Conservation (phyloP, 2,329 filamentous ascomycete genomes). For the Exutisphaerella laricina region DNA sequence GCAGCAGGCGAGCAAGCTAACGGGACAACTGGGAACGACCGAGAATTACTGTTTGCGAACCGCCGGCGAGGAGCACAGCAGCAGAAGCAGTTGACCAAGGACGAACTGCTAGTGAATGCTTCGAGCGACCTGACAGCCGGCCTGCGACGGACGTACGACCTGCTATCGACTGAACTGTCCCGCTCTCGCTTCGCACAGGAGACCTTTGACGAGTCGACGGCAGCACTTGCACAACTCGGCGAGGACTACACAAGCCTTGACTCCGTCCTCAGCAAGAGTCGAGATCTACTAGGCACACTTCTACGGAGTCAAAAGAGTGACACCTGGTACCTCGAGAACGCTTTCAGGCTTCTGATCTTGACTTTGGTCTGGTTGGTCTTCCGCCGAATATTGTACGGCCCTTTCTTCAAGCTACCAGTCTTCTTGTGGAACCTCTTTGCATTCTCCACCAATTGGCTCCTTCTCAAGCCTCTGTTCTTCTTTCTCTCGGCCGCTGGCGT, state of each 20-base stretch:
- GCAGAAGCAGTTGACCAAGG: conserved; percentile 55
- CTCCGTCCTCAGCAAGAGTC: conserved; percentile 66
- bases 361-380: conserved; percentile 85
- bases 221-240: conserved; percentile 71
- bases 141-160: conserved; percentile 75
- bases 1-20: conserved; percentile 21
- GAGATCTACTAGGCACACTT: conserved; percentile 69
- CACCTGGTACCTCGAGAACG: conserved; percentile 93
- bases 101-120: conserved; percentile 67
- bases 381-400: conserved; percentile 78
- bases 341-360: conserved; percentile 71
- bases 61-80: conserved; percentile 25
- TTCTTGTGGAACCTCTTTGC: conserved; percentile 22
- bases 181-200: conserved; percentile 86
- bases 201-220: conserved; percentile 77
- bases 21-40: conserved; percentile 24
- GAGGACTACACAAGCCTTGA: conserved; percentile 78
- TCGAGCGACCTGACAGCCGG: conserved; percentile 79
- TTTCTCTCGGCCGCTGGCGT: conserved; percentile 53
- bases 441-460: conserved; percentile 27
- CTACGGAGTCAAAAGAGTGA: conserved; percentile 89
- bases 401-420: conserved; percentile 70
- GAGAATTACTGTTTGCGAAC: conserved; percentile 36
- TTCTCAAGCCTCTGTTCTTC: conserved; percentile 36
- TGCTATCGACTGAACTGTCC: conserved; percentile 78